Base-by-base conservation (phyloP, 1,284 basidiomycete genomes). In the Irpex lacteus region DNA sequence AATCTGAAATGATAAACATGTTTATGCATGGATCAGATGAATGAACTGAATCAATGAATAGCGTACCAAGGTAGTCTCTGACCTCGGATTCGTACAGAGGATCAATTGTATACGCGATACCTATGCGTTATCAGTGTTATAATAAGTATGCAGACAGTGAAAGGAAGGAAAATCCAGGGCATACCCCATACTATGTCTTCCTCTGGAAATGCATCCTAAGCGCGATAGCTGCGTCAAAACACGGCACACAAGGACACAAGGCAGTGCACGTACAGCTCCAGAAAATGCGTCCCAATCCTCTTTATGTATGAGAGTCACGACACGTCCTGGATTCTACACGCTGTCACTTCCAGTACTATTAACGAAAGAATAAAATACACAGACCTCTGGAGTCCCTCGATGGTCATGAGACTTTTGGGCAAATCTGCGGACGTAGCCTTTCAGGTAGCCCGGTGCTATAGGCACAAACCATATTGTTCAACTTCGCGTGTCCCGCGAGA, bases 381-480 rank as follows among this genome's bases (percentile, higher is more conserved):
- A 56, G 60, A 91, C 91, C 80, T 92, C 87, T 2, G 87, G 88
- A 1, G 92, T 94, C 18, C 92, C 92, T 21, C 92, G 83, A 75
- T 96, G 94, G 70, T 96, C 94, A 75, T 92, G 91, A 60, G 92
- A 95, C 73, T 85, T 84, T 75, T 96, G 94, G 0, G 94, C 92
- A 71, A 96, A 96, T 36, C 94, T 81, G 2, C 94, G 85, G 0
- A 94, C 91, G 67, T 92, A 95, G 36, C 92, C 92, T 75, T 93
- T 94, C 69, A 96, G 79, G 72, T 88, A 96, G 26, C 94, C 94
- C 0, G 92, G 84, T 1, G 81, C 91, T 92, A 60, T 36, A 13
- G 34, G 13, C 55, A 38, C 19, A 32, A 8, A n/a, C 5, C n/a
- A 19, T 15, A 19, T 54, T 8, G 8, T 13, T n/a, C 18, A 47